Conservation (phyloP, 352 stramenopile species). For the Thalassiosira mediterranea region DNA sequence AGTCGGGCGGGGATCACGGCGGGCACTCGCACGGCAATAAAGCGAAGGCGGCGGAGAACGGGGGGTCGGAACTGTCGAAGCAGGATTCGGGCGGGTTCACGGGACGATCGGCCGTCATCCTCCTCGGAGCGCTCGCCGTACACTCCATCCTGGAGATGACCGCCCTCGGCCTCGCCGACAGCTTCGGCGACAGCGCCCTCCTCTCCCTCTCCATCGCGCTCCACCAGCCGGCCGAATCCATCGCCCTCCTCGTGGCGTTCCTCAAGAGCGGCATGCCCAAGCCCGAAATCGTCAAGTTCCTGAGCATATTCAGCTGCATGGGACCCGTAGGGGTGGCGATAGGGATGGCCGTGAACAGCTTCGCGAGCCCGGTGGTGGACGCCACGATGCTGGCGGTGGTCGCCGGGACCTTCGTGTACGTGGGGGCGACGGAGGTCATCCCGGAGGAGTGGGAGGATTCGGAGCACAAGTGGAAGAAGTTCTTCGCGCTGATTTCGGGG, state of each 20-base stretch:
- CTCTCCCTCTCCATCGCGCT: slow-evolving; percentile 87
- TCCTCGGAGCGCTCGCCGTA: slow-evolving; percentile 85
- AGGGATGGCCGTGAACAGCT: slow-evolving; percentile 85
- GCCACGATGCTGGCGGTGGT: slow-evolving; percentile 86
- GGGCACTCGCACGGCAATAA: slow-evolving; percentile 39
- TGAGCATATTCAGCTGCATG: slow-evolving; percentile 86
- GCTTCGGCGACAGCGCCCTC: slow-evolving; percentile 82
- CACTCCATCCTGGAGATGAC: slow-evolving; percentile 89
- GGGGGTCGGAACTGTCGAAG: slow-evolving; percentile 13
- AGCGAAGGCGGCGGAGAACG: slow-evolving; percentile 28
- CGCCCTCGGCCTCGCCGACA: slow-evolving; percentile 84
- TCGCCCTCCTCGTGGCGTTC: slow-evolving; percentile 88
- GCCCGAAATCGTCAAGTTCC: slow-evolving; percentile 80
- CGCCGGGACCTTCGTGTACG: slow-evolving; percentile 90
- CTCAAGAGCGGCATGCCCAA: slow-evolving; percentile 87
- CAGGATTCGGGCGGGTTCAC: slow-evolving; percentile 42
- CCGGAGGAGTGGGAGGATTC: slow-evolving; percentile 84
- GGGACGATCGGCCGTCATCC: slow-evolving; percentile 82
- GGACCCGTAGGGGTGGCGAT: slow-evolving; percentile 83
- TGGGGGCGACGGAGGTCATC: slow-evolving; percentile 88
- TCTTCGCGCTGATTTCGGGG: slow-evolving; percentile 73
- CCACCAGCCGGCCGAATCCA: slow-evolving; percentile 88
- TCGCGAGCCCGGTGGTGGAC: slow-evolving; percentile 82
- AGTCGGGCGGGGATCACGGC: slow-evolving; percentile 42
- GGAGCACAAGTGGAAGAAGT: slow-evolving; percentile 85